A percentile compares a stretch with the other conserved stretches of the same genome.
Conservation (phyloP, 2,329 filamentous ascomycete species). For the Fonsecaea multimorphosa region DNA sequence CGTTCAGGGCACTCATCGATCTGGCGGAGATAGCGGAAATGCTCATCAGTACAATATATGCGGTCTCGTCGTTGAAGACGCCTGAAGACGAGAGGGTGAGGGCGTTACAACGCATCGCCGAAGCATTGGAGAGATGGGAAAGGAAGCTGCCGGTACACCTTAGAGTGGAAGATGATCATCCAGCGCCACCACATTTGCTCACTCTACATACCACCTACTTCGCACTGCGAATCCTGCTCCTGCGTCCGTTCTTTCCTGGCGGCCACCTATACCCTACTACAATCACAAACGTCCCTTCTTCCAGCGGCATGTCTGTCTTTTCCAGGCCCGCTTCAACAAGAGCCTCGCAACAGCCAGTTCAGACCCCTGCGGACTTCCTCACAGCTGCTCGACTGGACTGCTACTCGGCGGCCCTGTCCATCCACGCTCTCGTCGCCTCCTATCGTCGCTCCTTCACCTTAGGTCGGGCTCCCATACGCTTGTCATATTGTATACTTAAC, state of each 20-base stretch:
- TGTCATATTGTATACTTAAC: constrained; percentile 1
- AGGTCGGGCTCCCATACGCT: background rate
- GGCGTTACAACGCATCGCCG: background rate
- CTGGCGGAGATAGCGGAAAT: background rate
- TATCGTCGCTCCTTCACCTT: background rate
- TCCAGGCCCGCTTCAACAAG: background rate
- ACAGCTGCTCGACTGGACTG: background rate
- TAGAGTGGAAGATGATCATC: background rate
- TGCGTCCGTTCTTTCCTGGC: background rate
- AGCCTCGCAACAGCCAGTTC: background rate
- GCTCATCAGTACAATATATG: background rate
- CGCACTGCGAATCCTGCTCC: background rate
- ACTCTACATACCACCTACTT: background rate
- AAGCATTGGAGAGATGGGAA: background rate
- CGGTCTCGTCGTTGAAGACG: background rate
- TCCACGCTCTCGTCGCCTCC: background rate
- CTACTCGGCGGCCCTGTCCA: background rate
- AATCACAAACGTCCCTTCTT: background rate
- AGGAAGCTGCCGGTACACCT: background rate
- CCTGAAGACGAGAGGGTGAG: background rate
- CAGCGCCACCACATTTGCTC: background rate
- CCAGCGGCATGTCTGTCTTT: background rate
- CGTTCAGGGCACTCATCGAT: background rate
- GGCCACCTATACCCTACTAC: background rate
- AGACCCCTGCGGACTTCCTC: background rate